phyloP scores from a whole-genome alignment of 306 rosid species.

The Gynostemma pentaphyllum region DNA sequence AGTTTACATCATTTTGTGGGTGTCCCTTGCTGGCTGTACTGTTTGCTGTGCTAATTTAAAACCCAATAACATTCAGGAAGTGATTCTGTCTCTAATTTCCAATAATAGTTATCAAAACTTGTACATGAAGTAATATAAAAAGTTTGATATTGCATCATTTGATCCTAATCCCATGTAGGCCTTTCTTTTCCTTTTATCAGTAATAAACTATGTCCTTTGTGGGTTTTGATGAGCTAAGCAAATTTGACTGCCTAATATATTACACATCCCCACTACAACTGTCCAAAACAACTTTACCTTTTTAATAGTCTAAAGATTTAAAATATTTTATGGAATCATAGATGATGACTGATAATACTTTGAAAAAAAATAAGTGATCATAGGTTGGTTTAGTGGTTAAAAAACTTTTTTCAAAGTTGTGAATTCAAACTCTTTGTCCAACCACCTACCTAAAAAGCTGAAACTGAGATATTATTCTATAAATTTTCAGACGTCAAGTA shows the following conservation, averaged over 20 bases:
- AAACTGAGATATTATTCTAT: too few relatives aligned
- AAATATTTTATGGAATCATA: background rate
- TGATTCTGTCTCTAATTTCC: background rate
- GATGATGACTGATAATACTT: too few relatives aligned
- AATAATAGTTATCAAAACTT: conserved; percentile 8
- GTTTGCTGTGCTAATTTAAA: background rate
- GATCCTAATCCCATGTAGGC: conserved; percentile 1
- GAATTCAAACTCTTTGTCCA: too few relatives aligned
- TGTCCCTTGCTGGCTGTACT: background rate
- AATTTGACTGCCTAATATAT: conserved; percentile 4
- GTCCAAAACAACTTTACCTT: conserved; percentile 18
- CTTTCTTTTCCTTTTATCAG: background rate
- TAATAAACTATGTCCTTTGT: conserved; percentile 9
- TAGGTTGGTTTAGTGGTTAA: too few relatives aligned
- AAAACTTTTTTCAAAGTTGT: too few relatives aligned
- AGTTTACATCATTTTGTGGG: background rate
- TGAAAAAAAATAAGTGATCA: too few relatives aligned
- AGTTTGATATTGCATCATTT: background rate
- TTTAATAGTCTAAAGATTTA: background rate
- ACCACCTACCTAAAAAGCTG: too few relatives aligned
- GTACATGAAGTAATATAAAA: conserved; percentile 1
- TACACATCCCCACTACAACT: conserved; percentile 9
- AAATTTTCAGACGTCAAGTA: too few relatives aligned
- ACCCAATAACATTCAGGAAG: background rate
- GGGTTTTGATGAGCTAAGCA: conserved; percentile 30